A percentile compares a stretch with the other conserved stretches of the same genome.
Evolutionary conservation across 2,329 filamentous ascomycete species (phyloP).

Genomic region (Paraphaeosphaeria minitans): DNA sequence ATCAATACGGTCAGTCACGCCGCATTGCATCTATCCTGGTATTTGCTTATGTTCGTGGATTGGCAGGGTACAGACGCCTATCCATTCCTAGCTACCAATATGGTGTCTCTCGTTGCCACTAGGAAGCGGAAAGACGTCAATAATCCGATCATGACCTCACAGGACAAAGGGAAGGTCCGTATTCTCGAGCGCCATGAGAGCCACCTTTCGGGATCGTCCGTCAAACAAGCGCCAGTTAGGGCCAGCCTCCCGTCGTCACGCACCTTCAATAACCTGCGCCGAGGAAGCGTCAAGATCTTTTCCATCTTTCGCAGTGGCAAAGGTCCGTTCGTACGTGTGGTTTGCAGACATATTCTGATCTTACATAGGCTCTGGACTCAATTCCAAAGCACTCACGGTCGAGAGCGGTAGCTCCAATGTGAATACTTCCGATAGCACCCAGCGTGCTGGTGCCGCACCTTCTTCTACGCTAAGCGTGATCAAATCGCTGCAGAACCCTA

Average conservation of each 20-base stretch:
- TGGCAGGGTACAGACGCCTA: neutral
- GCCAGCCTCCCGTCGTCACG: constrained; percentile 27
- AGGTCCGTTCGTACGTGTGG: constrained; percentile 20
- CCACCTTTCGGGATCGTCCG: constrained; percentile 11
- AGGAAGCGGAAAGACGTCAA: constrained; percentile 41
- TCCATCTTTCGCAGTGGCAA: constrained; percentile 43
- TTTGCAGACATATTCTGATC: constrained; percentile 6
- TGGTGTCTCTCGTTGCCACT: constrained; percentile 38
- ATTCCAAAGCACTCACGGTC: constrained; percentile 12
- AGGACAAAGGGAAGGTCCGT: constrained; percentile 42
- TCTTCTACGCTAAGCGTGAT: constrained; percentile 1
- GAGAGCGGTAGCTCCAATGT: constrained; percentile 19
- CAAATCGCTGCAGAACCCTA: constrained; percentile 18
- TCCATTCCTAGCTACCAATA: constrained; percentile 17
- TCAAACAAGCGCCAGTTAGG: constrained; percentile 23
- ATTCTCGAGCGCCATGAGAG: constrained; percentile 33
- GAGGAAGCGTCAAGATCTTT: constrained; percentile 39
- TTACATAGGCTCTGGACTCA: constrained; percentile 22
- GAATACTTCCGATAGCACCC: constrained; percentile 21
- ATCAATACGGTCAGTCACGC: neutral
- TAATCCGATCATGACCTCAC: constrained; percentile 21
- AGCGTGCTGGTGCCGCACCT: constrained; percentile 15
- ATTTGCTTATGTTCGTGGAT: neutral
- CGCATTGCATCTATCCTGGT: too few relatives aligned
- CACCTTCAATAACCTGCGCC: constrained; percentile 36